A percentile compares a stretch with the other conserved stretches of the same genome.
phyloP scores from a whole-genome alignment of 108 stramenopile species.

The Mediolabrus comicus region DNA sequence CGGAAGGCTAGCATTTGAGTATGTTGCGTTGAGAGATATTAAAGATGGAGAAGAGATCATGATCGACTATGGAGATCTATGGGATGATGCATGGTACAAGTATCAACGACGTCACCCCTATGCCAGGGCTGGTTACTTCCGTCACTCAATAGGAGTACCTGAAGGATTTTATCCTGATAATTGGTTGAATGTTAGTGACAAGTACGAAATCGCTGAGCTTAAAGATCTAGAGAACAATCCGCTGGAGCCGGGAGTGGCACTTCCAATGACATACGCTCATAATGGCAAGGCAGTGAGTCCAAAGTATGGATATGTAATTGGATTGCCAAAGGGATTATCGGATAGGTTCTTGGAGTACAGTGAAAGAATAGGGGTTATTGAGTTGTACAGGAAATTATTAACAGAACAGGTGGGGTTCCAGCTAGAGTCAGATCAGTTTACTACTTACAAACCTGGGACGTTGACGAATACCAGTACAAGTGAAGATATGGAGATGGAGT shows the following conservation, averaged over 20 bases:
- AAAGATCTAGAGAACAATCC: conserved; percentile 35
- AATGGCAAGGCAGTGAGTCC: conserved; percentile 43
- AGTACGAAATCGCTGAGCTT: conserved; percentile 44
- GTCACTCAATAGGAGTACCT: conserved; percentile 46
- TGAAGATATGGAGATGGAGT: conserved; percentile 20
- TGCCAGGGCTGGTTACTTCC: conserved; percentile 41
- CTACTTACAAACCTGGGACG: conserved; percentile 20
- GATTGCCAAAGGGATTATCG: conserved; percentile 42
- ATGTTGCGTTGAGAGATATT: conserved; percentile 57
- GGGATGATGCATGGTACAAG: conserved; percentile 69
- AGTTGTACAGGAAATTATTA: conserved; percentile 34
- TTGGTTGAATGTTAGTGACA: conserved; percentile 38
- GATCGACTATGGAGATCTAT: conserved; percentile 71
- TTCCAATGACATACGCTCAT: conserved; percentile 43
- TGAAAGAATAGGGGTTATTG: conserved; percentile 31
- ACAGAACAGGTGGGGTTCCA: conserved; percentile 36
- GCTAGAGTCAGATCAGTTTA: conserved; percentile 38
- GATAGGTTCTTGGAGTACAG: conserved; percentile 37
- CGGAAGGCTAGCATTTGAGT: conserved; percentile 38
- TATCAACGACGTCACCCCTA: conserved; percentile 31
- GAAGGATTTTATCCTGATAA: conserved; percentile 35
- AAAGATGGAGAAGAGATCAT: conserved; percentile 56
- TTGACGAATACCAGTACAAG: conserved; percentile 4
- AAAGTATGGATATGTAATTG: conserved; percentile 44
- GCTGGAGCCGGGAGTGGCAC: conserved; percentile 22